Evolutionary conservation across 2,329 filamentous ascomycete genomes (phyloP).

Genomic region (Aaosphaeria pasadenensis): DNA sequence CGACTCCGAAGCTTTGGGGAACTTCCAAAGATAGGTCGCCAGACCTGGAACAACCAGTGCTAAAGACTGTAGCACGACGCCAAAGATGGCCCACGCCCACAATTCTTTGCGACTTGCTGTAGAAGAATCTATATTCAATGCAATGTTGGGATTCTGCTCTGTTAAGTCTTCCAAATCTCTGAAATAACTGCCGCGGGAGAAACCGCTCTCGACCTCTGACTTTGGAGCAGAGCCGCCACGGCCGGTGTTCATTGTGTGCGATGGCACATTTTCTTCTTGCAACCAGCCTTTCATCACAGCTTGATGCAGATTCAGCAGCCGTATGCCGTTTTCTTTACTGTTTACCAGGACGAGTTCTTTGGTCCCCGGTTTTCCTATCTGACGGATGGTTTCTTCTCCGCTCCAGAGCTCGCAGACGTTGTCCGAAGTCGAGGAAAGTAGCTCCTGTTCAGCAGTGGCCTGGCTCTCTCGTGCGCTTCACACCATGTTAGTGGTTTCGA

Average conservation of each 20-base stretch:
- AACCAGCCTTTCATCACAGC: neutral
- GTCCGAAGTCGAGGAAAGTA: conserved; percentile 27
- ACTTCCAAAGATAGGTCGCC: conserved; percentile 1
- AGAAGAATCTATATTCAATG: conserved; percentile 1
- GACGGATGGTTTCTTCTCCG: conserved; percentile 13
- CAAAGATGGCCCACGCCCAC: neutral
- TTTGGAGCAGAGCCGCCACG: neutral
- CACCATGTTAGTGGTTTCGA: neutral
- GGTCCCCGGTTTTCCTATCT: neutral
- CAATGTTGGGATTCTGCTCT: conserved; percentile 1
- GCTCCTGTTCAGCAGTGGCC: conserved; percentile 19
- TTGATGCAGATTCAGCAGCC: neutral
- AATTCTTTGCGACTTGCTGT: neutral
- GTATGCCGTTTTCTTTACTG: neutral
- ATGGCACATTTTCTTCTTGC: neutral
- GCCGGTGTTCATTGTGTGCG: too few relatives aligned
- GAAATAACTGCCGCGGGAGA: neutral
- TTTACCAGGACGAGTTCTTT: conserved; percentile 1
- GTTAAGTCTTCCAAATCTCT: neutral
- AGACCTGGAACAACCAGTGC: conserved; percentile 1
- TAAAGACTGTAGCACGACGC: neutral
- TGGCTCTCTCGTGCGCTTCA: conserved; percentile 5
- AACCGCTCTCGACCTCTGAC: too few relatives aligned
- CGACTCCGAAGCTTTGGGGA: neutral
- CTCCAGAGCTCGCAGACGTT: conserved; percentile 26